phyloP scores from a whole-genome alignment of 768 basidiomycete species.

The Pleurotus eryngii region DNA sequence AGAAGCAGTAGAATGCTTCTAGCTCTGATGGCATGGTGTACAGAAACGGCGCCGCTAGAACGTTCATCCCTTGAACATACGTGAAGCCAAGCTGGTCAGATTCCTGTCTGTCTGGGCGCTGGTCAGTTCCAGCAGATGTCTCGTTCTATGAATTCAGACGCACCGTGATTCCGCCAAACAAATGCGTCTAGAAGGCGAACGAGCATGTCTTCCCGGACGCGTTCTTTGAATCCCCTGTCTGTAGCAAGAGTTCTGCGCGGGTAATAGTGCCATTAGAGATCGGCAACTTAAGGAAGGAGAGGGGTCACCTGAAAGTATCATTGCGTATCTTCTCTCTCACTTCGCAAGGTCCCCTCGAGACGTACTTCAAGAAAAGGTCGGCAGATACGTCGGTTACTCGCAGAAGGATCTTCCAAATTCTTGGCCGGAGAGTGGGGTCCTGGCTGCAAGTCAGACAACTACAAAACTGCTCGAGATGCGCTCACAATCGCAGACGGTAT shows the following conservation, averaged over 20 bases:
- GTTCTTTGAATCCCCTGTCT: constrained; percentile 95
- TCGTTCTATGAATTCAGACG: constrained; percentile 1
- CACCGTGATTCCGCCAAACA: constrained; percentile 93
- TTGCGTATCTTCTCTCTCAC: constrained; percentile 93
- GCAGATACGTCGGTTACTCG: constrained; percentile 77
- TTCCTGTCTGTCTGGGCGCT: constrained; percentile 66
- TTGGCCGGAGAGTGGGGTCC: constrained; percentile 83
- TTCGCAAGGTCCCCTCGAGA: constrained; percentile 80
- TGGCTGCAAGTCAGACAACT: constrained; percentile 20
- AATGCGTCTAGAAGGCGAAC: constrained; percentile 96
- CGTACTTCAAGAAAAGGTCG: constrained; percentile 72
- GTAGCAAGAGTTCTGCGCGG: constrained; percentile 80
- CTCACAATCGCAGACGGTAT: constrained; percentile 77
- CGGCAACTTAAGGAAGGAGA: not conserved
- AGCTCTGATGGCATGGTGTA: constrained; percentile 97
- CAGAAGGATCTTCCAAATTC: constrained; percentile 93
- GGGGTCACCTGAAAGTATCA: constrained; percentile 82
- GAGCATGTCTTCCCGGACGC: constrained; percentile 95
- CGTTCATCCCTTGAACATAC: constrained; percentile 99
- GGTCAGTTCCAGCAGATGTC: not conserved
- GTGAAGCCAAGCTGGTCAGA: constrained; percentile 82
- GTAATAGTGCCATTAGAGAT: constrained; percentile 1
- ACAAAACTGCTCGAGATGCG: constrained; percentile 10
- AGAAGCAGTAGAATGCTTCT: constrained; percentile 98
- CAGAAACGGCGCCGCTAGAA: constrained; percentile 94